These are phyloP conservation scores for Mrakia gelida DNA, from an alignment of 768 basidiomycete genomes.

Conservation along the genomic window DNA sequence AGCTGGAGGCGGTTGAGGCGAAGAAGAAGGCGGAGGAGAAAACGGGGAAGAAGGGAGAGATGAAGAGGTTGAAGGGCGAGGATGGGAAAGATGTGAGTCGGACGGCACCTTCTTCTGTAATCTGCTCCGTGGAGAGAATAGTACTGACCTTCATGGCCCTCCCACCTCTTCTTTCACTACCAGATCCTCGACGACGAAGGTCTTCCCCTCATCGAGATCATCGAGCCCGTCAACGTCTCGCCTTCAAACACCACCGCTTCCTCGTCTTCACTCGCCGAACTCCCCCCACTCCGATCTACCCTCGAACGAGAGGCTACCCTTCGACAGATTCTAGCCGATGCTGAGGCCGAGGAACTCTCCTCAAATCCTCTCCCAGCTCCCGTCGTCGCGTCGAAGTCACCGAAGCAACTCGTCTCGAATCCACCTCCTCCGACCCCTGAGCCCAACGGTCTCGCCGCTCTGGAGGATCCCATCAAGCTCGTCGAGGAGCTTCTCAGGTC, in stretches of 20 bases:
- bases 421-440: not conserved
- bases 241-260: not conserved
- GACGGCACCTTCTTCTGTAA: not conserved
- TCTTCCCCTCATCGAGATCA: slow-evolving; percentile 13
- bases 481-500: not conserved
- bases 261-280: not conserved
- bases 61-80: slow-evolving; percentile 5
- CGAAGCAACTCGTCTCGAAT: not conserved
- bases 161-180: no score
- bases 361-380: not conserved
- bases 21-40: not conserved
- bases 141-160: no score
- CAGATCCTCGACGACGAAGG: slow-evolving; percentile 11
- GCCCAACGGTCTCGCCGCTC: not conserved
- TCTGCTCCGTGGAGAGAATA: not conserved
- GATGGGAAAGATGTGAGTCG: slow-evolving; percentile 5
- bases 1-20: not conserved
- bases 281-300: not conserved
- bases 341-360: slow-evolving; percentile 1
- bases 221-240: not conserved
- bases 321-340: not conserved
- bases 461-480: not conserved
- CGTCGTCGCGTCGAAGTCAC: not conserved
- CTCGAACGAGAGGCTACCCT: not conserved
- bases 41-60: not conserved